Evolutionary conservation across 257 asterid genomes (phyloP).

Genomic region (Scutellaria barbata): DNA sequence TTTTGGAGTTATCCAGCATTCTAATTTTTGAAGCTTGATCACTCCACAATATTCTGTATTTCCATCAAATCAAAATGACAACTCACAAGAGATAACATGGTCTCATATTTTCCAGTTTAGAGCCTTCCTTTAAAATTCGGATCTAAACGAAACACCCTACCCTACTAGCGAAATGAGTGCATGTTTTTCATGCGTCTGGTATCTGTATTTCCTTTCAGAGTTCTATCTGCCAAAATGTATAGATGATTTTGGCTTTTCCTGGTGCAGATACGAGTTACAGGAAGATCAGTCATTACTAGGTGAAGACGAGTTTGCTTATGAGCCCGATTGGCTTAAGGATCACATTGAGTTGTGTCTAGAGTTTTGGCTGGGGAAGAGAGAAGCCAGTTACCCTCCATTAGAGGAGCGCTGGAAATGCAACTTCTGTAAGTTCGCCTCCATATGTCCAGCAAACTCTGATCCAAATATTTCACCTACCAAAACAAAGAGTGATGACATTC

Average conservation of each 20-base stretch:
- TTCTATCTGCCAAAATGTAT: too few relatives aligned
- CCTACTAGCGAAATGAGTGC: background rate
- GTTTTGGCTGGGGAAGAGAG: constrained; percentile 80
- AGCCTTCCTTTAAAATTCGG: background rate
- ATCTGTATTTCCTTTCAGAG: too few relatives aligned
- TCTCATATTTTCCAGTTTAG: background rate
- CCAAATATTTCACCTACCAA: constrained; percentile 39
- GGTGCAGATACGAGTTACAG: constrained; percentile 77
- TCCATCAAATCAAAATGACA: background rate
- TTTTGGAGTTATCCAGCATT: too few relatives aligned
- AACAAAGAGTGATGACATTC: constrained; percentile 31
- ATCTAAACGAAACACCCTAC: background rate
- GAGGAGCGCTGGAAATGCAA: constrained; percentile 94
- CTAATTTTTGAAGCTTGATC: background rate
- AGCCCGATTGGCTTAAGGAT: constrained; percentile 57
- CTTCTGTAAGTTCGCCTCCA: constrained; percentile 61
- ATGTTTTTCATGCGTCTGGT: too few relatives aligned
- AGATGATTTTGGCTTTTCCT: background rate
- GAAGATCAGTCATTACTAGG: constrained; percentile 80
- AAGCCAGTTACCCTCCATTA: constrained; percentile 62
- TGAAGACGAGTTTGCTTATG: constrained; percentile 69
- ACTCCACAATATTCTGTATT: background rate
- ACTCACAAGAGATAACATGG: background rate
- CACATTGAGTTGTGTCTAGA: constrained; percentile 69
- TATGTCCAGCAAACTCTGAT: constrained; percentile 53